Conservation (phyloP, 1,284 basidiomycete genomes). For the Microbotryum saponariae region DNA sequence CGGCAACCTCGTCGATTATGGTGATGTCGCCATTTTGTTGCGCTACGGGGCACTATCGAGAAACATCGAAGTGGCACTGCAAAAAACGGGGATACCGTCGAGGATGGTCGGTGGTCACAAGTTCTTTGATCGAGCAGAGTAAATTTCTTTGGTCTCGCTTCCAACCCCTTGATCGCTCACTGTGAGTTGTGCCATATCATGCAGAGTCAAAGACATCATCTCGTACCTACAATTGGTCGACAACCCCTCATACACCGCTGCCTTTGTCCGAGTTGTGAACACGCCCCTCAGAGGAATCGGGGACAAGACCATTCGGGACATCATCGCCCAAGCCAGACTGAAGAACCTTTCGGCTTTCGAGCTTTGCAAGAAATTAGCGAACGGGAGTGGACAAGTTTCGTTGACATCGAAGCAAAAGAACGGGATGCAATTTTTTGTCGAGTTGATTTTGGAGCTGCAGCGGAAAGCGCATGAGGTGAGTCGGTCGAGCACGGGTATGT, state of each 20-base stretch:
- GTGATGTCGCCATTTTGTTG: slow-evolving; percentile 72
- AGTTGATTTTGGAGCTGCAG: slow-evolving; percentile 52
- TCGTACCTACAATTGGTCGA: slow-evolving; percentile 79
- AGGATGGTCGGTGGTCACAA: slow-evolving; percentile 71
- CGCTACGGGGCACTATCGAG: slow-evolving; percentile 78
- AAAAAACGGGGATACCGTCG: slow-evolving; percentile 68
- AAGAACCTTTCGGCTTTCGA: slow-evolving; percentile 54
- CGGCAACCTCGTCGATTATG: slow-evolving; percentile 63
- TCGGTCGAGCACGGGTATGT: not conserved
- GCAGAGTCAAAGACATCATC: slow-evolving; percentile 71
- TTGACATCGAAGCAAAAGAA: slow-evolving; percentile 59
- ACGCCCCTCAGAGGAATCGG: slow-evolving; percentile 68
- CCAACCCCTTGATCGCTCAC: no score
- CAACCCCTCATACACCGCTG: slow-evolving; percentile 69
- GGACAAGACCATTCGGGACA: slow-evolving; percentile 65
- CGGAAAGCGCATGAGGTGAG: slow-evolving; percentile 53
- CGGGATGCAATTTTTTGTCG: slow-evolving; percentile 57
- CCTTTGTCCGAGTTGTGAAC: slow-evolving; percentile 70
- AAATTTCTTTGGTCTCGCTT: slow-evolving; percentile 7
- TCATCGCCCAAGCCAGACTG: slow-evolving; percentile 52
- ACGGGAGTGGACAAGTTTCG: slow-evolving; percentile 50
- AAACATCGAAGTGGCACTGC: slow-evolving; percentile 65
- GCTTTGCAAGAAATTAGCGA: slow-evolving; percentile 53
- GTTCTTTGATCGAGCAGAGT: slow-evolving; percentile 77
- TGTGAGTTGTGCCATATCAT: slow-evolving; percentile 10